phyloP scores from a whole-genome alignment of 225 moss, liverwort and hornwort species.

The Physcomitrium patens region DNA sequence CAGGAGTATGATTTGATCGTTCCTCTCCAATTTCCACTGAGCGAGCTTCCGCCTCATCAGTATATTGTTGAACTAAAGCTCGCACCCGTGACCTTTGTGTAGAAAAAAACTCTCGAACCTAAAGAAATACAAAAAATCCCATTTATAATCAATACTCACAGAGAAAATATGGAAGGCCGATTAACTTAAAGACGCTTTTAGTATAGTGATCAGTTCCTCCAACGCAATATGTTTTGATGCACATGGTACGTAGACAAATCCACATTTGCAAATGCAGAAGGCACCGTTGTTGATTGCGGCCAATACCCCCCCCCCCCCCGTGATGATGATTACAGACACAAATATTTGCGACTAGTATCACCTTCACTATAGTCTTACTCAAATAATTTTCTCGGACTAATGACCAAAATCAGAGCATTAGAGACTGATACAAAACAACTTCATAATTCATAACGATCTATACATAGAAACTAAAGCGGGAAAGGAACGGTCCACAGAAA shows the following conservation, averaged over 20 bases:
- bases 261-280: background rate
- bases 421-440: background rate
- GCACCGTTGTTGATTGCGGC: background rate
- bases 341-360: background rate
- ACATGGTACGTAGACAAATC: background rate
- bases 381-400: too few species aligned
- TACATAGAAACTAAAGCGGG: slow-evolving; percentile 1
- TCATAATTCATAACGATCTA: background rate
- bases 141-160: slow-evolving; percentile 21
- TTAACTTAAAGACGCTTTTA: background rate
- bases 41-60: slow-evolving; percentile 67
- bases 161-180: slow-evolving; percentile 8
- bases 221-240: too few species aligned
- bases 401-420: background rate
- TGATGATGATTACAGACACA: background rate
- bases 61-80: slow-evolving; percentile 69
- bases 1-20: slow-evolving; percentile 52
- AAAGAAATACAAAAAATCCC: slow-evolving; percentile 29
- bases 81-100: slow-evolving; percentile 69
- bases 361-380: too few species aligned
- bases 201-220: background rate
- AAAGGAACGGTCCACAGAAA: slow-evolving; percentile 12
- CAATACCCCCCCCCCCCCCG: too few species aligned
- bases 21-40: slow-evolving; percentile 56
- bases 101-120: slow-evolving; percentile 90